Base-by-base conservation (phyloP, 2,329 filamentous ascomycete species). In the Talaromyces sp. region DNA sequence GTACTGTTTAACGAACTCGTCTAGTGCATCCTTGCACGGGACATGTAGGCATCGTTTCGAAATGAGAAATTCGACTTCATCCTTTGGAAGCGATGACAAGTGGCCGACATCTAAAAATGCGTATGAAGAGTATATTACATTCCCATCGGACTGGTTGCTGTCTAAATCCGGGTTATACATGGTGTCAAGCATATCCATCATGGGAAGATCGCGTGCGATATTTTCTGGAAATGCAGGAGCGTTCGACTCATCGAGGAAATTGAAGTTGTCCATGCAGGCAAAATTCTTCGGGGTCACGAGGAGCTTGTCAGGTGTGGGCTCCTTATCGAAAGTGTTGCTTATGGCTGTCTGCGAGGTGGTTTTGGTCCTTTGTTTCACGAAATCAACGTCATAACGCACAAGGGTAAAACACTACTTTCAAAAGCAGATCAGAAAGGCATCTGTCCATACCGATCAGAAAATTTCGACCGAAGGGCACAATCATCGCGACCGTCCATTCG, bases 21-120 rank as follows among this genome's bases (percentile, higher is more conserved):
- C 76, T 0, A 81, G 68, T 1, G 79, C 69, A 0, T 69, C 61
- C 24, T 72, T 70, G 0, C 72, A 75, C 0, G 80, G 80, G 7
- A 83, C 68, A 19, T 74, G 73, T 1, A 82, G 70, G 63, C 79
- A 81, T 4, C 77, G 77, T 62, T 82, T 79, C 0, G 75, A 70
- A 54, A 77, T 74, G 38, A 82, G 70, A 62, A 77, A 81, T 61
- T 77, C 77, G 61, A 80, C 73, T 64, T 82, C 80, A 63, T 80
- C 77, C 0, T 75, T 73, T 54, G 68, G 62, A 2, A 73, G 59
- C 8, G 46, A 58, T 2, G 57, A 54, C 24, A 69, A 54, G 17
- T 63, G 52, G 7, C 60, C 58, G 11, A 64, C 54, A 26, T 68
- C 61, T 26, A 73, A 48, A 31, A 73, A 72, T 3, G 43, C 46